Base-by-base conservation (phyloP, 2,329 filamentous ascomycete species). In the Fusarium fujikuroi region DNA sequence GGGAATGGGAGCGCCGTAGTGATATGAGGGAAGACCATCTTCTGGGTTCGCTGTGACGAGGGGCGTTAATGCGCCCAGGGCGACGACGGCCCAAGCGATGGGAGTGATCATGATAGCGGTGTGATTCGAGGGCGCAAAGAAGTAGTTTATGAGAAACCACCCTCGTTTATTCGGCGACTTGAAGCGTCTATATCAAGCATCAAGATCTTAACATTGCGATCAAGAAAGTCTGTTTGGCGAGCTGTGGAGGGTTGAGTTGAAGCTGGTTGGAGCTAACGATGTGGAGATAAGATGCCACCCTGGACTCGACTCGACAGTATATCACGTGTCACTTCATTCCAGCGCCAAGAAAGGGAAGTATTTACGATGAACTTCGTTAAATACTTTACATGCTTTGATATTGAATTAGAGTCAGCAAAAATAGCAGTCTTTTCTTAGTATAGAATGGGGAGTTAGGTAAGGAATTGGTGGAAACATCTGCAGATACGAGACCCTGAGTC, bases 1-100 rank as follows among this genome's bases (percentile, higher is more conserved):
- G 42, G 87, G 86, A 69, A 94, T 92, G 16, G 88, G 81, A 19
- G 92, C 91, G 75, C 90, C 90, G 78, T 91, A 92, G 76, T 89
- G 88, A 78, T 92, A 92, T 34, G 89, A 90, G 0, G 90, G 89
- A 49, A 91, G 82, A 32, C 82, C 79, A 67, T 85, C 82, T 66
- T 86, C 84, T 46, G 77, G 78, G 9, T 75, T 75, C 11, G 80
- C 81, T 11, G 71, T 75, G 25, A 75, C 78, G 43, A 79, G 63
- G 25, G 76, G 62, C 34, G 76, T 62, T 68, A 82, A 68, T 63
- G 76, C 77, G 56, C 72, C 74, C 23, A 80, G 60, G 61, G 58
- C 63, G 47, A 76, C 34, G 5, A 77, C 19, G 19, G 72, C 58
- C 69, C 70, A 67, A 15, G 57, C n/a, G 36, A 69, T 46, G 36